Base-by-base conservation (phyloP, 306 rosid species). In the Benincasa hispida region DNA sequence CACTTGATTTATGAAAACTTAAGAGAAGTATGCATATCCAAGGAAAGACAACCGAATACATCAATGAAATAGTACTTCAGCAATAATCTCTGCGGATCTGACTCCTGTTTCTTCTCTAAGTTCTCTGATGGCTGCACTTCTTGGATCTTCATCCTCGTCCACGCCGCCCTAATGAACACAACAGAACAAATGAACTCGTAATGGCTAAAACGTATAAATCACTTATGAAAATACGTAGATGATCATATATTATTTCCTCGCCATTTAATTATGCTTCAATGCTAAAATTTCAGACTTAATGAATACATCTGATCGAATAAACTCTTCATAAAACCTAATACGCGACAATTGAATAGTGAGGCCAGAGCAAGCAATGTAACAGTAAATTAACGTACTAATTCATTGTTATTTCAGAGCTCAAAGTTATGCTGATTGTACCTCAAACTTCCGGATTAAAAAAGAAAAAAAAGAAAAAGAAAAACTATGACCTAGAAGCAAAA, bases 61-160 rank as follows among this genome's bases (percentile, higher is more conserved):
- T 5, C 18, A 35, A 34, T 62, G 18, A 72, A 78, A 50, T 57
- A 61, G 32, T 74, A 93, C 98, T 94, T 93, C 94, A 12, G 89
- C 84, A 76, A 91, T 78, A 77, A 91, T 79, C 85, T 93, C 95
- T 15, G 92, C 97, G 4, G 98, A 91, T 77, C 30, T 89, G 68
- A 93, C 90, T 72, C 96, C 97, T 4, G 98, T 93, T 81, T 93
- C 98, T 84, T 93, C 94, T 81, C 90, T 86, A 28, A 93, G 74
- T 79, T 91, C 98, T 76, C 97, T 86, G 56, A 90, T 77, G 75
- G 89, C 94, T 55, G 97, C 96, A 81, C 47, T 77, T 86, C 84
- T 88, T 19, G 94, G 94, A 82, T 93, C 95, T 85, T 93, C 97
- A 39, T 87, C 93, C 75, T 91, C 97, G 76, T 93, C 93, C 77